Percentiles rank a stretch among this genome's conserved stretches.
Conservation (phyloP, 495 filamentous ascomycete genomes). For the Penicillium goetzii region DNA sequence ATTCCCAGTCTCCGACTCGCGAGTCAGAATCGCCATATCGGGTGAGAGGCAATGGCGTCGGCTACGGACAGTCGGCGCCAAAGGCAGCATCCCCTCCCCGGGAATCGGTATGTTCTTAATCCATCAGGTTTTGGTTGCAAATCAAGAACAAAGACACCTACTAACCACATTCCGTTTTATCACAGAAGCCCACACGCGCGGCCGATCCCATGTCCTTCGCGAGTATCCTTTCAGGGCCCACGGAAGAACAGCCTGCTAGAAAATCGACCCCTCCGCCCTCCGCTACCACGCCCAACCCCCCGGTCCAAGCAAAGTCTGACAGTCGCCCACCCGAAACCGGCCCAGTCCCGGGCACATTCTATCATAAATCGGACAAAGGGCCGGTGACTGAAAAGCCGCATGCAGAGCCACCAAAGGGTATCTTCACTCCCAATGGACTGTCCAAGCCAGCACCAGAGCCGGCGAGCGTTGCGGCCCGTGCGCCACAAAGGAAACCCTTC, state of each 20-base stretch:
- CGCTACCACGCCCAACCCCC: conserved; percentile 30
- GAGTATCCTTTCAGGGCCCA: conserved; percentile 78
- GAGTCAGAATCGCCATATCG: conserved; percentile 46
- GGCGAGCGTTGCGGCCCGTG: conserved; percentile 4
- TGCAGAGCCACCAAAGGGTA: conserved; percentile 13
- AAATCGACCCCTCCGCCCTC: conserved; percentile 39
- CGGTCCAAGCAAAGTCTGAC: conserved; percentile 17
- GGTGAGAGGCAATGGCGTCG: conserved; percentile 37
- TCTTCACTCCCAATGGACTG: conserved; percentile 26
- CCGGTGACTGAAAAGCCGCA: conserved; percentile 29
- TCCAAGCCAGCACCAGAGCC: conserved; percentile 18
- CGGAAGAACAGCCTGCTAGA: conserved; percentile 60
- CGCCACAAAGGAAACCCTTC: conserved; percentile 27
- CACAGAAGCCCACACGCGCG: conserved; percentile 65
- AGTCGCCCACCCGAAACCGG: conserved; percentile 31
- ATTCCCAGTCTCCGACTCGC: conserved; percentile 49
- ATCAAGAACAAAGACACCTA: background rate
- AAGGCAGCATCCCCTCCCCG: conserved; percentile 42
- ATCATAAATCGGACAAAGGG: conserved; percentile 40
- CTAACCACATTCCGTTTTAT: conserved; percentile 7
- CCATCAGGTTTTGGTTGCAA: background rate
- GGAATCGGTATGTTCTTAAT: conserved; percentile 40
- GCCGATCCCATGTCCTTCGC: conserved; percentile 90
- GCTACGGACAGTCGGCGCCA: conserved; percentile 37
- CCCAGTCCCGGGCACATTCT: conserved; percentile 29